Percentiles rank a stretch among this genome's conserved stretches.
Conservation (phyloP, 2,329 filamentous ascomycete species). For the Aspergillus felis region DNA sequence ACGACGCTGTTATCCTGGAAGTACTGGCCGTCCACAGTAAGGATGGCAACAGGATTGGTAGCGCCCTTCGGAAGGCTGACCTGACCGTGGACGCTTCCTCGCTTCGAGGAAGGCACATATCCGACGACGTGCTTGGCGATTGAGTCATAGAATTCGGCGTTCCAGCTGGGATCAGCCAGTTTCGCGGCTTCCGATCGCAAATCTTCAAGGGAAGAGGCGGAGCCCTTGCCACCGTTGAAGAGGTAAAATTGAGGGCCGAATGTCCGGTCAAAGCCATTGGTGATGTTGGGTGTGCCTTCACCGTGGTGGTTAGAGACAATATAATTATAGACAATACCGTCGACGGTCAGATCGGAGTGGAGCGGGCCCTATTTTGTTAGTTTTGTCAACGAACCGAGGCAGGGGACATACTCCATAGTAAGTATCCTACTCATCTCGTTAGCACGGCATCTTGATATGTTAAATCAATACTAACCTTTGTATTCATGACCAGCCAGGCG, state of each 20-base stretch:
- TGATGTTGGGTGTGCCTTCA: slow-evolving; percentile 61
- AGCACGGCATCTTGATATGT: background rate
- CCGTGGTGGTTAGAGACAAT: slow-evolving; percentile 62
- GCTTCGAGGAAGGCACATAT: slow-evolving; percentile 51
- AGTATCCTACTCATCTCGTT: slow-evolving; percentile 16
- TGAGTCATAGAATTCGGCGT: slow-evolving; percentile 59
- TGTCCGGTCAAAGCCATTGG: slow-evolving; percentile 60
- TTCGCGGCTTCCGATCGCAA: slow-evolving; percentile 54
- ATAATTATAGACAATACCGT: slow-evolving; percentile 65
- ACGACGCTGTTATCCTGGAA: slow-evolving; percentile 59
- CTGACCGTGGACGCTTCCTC: slow-evolving; percentile 50
- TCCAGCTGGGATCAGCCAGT: slow-evolving; percentile 52
- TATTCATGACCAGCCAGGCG: slow-evolving; percentile 63
- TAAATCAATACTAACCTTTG: slow-evolving; percentile 47
- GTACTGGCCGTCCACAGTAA: slow-evolving; percentile 50
- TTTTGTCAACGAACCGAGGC: background rate
- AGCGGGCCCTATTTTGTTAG: slow-evolving; percentile 45
- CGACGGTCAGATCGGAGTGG: slow-evolving; percentile 61
- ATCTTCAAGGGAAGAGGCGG: slow-evolving; percentile 41
- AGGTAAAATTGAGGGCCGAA: slow-evolving; percentile 63
- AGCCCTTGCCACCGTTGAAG: slow-evolving; percentile 55
- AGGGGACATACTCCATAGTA: slow-evolving; percentile 22
- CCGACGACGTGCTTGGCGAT: slow-evolving; percentile 59
- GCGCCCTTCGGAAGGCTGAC: slow-evolving; percentile 52
- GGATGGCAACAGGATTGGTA: slow-evolving; percentile 52